A percentile compares a stretch with the other conserved stretches of the same genome.
phyloP scores from a whole-genome alignment of 176 grass and related monocot genomes.

The Miscanthus lutarioriparius region DNA sequence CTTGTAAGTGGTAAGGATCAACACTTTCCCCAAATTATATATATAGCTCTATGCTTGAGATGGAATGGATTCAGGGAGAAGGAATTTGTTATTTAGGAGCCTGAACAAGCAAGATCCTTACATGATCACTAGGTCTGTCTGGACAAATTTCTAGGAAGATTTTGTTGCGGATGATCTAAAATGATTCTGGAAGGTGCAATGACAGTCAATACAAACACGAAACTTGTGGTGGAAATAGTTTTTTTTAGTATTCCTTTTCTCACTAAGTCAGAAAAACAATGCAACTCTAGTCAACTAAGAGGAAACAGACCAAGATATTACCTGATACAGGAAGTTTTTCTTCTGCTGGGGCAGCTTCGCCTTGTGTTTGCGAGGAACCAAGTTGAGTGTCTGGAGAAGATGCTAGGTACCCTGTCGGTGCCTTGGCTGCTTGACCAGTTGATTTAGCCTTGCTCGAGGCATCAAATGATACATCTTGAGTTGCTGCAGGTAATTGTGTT shows the following conservation, averaged over 20 bases:
- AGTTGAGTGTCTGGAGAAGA: neutral
- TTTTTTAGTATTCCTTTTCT: neutral
- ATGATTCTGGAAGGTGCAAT: too few species aligned
- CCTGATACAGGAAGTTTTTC: conserved; percentile 10
- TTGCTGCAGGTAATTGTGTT: neutral
- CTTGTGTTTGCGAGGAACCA: neutral
- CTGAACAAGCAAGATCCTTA: neutral
- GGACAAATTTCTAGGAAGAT: neutral
- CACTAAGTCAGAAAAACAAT: neutral
- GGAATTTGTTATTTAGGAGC: neutral
- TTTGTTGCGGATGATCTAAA: neutral
- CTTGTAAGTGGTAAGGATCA: neutral
- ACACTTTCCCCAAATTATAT: neutral
- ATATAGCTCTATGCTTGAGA: neutral
- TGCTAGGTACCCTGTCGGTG: neutral
- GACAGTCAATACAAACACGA: too few species aligned
- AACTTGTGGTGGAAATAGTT: neutral
- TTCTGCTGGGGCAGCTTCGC: neutral
- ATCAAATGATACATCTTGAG: neutral
- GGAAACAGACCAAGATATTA: neutral
- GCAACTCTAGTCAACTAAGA: neutral
- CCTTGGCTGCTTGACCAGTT: neutral
- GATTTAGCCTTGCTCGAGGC: conserved; percentile 11
- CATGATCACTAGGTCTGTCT: neutral
- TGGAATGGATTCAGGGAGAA: neutral